Evolutionary conservation across 352 stramenopile species (phyloP), one percentile per base, ranked within the genome.

Genomic region (Phytophthora cryptogea): DNA sequence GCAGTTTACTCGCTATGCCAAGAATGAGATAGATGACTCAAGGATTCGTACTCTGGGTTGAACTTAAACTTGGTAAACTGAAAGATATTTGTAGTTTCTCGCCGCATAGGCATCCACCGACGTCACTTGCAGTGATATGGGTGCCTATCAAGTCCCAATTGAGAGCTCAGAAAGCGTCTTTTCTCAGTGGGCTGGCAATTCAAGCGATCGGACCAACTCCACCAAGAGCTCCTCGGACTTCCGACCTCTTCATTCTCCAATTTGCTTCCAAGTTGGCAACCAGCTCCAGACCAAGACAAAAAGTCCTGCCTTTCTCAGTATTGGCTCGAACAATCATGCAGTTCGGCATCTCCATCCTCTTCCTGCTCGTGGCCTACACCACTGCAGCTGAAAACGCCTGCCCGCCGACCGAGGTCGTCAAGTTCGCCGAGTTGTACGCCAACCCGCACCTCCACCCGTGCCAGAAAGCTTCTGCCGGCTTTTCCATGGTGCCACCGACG

Each of bases 371-470:
- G 16, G n/a, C 42, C 2, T 49, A 46, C 14, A 36, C 43, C 40
- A 53, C 57, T 45, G 53, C 44, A 37, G 57, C 62, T 9, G 62
- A 72, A 56, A 40, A 75, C 16, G 49, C 41, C 27, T 76, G 68
- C 58, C 59, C 52, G 6, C 17, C 54, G 28, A 54, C 37, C 14
- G 53, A 73, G 30, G 37, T 73, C 40, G 45, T 56, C 10, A 72
- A 72, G 39, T 55, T 68, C 42, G 54, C 59, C n/a, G 46, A 59
- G 59, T 50, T 76, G 9, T 71, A 65, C 16, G 39, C 59, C 16
- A 70, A 70, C 59, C 57, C 56, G 7, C 46, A 76, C 45, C 32
- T 76, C 20, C 54, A 64, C 47, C 41, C 54, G 16, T 73, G 68
- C 43, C 57, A 73, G 45, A 68, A 68, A 4, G 39, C 30, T 13